These are phyloP conservation scores for Plectranthus barbatus DNA, from an alignment of 257 asterid species.

Conservation along the genomic window DNA sequence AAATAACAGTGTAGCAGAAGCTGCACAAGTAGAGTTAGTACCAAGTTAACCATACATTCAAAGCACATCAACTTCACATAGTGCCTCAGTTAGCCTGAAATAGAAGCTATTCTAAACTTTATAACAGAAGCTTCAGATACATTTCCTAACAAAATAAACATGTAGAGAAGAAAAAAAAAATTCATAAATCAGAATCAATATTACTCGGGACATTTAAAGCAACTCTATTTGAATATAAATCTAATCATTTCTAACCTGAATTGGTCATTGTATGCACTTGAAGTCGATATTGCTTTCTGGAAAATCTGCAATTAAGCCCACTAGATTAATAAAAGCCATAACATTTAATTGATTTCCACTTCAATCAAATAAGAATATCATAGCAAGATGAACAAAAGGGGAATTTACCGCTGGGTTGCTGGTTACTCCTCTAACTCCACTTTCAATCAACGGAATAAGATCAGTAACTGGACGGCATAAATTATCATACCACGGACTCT, in stretches of 20 bases:
- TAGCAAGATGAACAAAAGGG: neutral
- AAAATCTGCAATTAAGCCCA: slow-evolving; percentile 58
- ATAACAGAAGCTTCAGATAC: neutral
- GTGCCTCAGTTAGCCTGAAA: neutral
- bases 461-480: slow-evolving; percentile 96
- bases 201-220: neutral
- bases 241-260: slow-evolving; percentile 51
- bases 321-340: neutral
- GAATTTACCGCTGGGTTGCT: slow-evolving; percentile 93
- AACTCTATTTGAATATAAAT: slow-evolving; percentile 5
- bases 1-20: neutral
- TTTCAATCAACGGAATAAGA: slow-evolving; percentile 83
- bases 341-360: neutral
- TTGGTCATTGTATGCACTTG: slow-evolving; percentile 95
- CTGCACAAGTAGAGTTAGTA: neutral
- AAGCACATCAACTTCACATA: slow-evolving; percentile 6
- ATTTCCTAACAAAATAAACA: neutral
- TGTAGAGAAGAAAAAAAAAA: neutral
- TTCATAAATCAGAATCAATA: neutral
- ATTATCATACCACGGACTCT: slow-evolving; percentile 98
- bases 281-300: slow-evolving; percentile 98
- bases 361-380: neutral
- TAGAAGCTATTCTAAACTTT: neutral
- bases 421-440: slow-evolving; percentile 95
- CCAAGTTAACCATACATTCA: neutral